A percentile compares a stretch with the other conserved stretches of the same genome.
Evolutionary conservation across 1,139 yeast species (phyloP).

Genomic region (Yamadazyma songkhlaensis): DNA sequence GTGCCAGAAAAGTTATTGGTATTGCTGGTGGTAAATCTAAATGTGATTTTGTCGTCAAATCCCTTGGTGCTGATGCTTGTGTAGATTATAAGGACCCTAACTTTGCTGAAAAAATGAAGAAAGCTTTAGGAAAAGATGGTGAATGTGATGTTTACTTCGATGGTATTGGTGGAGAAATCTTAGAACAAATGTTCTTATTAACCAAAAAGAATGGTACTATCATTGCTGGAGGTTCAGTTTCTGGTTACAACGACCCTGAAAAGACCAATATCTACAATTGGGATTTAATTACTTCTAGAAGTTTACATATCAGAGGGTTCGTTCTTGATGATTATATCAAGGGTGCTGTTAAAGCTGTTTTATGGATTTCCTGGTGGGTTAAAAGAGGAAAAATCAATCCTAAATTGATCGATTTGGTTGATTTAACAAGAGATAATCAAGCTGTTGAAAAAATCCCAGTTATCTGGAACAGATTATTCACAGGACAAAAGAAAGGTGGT

Average conservation of each 20-base stretch:
- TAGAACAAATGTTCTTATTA: slow-evolving; percentile 44
- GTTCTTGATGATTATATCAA: slow-evolving; percentile 36
- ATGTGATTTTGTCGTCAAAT: slow-evolving; percentile 50
- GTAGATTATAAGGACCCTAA: slow-evolving; percentile 52
- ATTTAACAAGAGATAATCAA: slow-evolving; percentile 20
- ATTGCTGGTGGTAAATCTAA: slow-evolving; percentile 65
- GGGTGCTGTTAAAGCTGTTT: slow-evolving; percentile 34
- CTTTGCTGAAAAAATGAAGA: slow-evolving; percentile 39
- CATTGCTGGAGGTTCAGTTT: slow-evolving; percentile 61
- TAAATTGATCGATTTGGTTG: slow-evolving; percentile 20
- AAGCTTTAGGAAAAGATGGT: slow-evolving; percentile 36
- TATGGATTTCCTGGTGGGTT: slow-evolving; percentile 30
- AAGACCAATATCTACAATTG: slow-evolving; percentile 35
- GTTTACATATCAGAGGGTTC: slow-evolving; percentile 50
- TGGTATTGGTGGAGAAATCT: slow-evolving; percentile 63
- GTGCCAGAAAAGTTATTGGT: slow-evolving; percentile 59
- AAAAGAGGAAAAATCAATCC: slow-evolving; percentile 34
- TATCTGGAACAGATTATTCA: slow-evolving; percentile 29
- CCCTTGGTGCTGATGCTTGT: slow-evolving; percentile 53
- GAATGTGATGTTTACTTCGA: slow-evolving; percentile 50
- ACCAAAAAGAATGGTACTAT: slow-evolving; percentile 42
- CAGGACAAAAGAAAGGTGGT: slow-evolving; percentile 30
- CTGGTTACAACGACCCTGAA: slow-evolving; percentile 46
- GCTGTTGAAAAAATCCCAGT: slow-evolving; percentile 26
- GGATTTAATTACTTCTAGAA: slow-evolving; percentile 42